phyloP scores from a whole-genome alignment of 306 rosid genomes.

The Medicago ruthenica region DNA sequence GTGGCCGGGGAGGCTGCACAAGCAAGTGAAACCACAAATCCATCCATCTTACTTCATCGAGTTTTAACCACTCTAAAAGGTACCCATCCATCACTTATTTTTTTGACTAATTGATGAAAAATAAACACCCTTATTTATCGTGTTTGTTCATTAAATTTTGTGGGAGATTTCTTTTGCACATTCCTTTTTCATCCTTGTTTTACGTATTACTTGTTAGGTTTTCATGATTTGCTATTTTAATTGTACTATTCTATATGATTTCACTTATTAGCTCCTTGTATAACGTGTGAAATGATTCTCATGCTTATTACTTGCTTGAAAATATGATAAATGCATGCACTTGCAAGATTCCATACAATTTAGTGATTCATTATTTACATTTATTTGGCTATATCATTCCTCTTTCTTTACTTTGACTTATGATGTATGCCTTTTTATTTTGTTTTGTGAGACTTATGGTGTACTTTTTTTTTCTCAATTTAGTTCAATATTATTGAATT shows the following conservation, averaged over 20 bases:
- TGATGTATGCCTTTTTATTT: too few relatives aligned
- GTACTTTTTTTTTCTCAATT: neutral
- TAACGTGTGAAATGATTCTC: neutral
- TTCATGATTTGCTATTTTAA: neutral
- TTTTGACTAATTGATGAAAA: too few relatives aligned
- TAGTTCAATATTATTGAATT: neutral
- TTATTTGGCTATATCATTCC: neutral
- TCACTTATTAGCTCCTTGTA: neutral
- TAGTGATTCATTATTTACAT: neutral
- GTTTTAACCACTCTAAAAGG: constrained; percentile 81
- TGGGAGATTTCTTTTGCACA: constrained; percentile 10
- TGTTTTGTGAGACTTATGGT: neutral
- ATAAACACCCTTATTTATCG: neutral
- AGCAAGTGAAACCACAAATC: constrained; percentile 77
- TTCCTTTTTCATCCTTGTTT: constrained; percentile 3
- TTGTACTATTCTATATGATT: constrained; percentile 1
- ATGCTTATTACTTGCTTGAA: neutral
- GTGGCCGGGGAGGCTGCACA: constrained; percentile 99
- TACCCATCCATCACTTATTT: constrained; percentile 34
- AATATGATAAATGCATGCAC: neutral
- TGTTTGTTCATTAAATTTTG: constrained; percentile 30
- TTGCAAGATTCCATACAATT: neutral
- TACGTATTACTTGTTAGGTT: constrained; percentile 9
- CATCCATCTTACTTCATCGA: constrained; percentile 68
- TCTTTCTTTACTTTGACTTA: neutral